Evolutionary conservation across 805 yeast genomes (phyloP).

Genomic region (Ogataea methanolica): DNA sequence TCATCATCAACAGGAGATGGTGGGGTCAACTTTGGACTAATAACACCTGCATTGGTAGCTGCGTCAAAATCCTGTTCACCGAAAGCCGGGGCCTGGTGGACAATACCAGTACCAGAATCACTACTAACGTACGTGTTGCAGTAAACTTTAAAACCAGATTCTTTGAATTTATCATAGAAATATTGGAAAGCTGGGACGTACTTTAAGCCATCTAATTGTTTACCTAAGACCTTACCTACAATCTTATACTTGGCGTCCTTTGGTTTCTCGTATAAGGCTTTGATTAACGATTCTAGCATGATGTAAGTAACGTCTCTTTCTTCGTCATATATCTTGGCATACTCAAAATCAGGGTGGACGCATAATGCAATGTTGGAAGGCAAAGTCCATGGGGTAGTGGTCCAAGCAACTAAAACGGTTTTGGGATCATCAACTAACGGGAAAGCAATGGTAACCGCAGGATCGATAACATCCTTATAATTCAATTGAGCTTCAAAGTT

Average conservation of each 20-base stretch:
- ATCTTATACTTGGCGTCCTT: slow-evolving; percentile 80
- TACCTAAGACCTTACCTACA: slow-evolving; percentile 76
- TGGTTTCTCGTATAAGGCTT: slow-evolving; percentile 91
- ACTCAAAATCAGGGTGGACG: slow-evolving; percentile 87
- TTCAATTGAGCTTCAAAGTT: slow-evolving; percentile 98
- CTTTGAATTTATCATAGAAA: slow-evolving; percentile 71
- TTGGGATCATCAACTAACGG: slow-evolving; percentile 74
- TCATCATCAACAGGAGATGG: slow-evolving; percentile 95
- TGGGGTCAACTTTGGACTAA: slow-evolving; percentile 61
- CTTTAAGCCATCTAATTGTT: slow-evolving; percentile 69
- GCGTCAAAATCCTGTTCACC: slow-evolving; percentile 98
- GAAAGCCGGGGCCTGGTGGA: slow-evolving; percentile 96
- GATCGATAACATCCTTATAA: slow-evolving; percentile 95
- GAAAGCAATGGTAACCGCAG: slow-evolving; percentile 92
- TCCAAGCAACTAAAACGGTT: slow-evolving; percentile 92
- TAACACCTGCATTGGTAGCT: slow-evolving; percentile 70
- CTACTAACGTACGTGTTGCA: slow-evolving; percentile 79
- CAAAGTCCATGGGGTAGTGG: slow-evolving; percentile 99
- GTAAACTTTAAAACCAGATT: slow-evolving; percentile 77
- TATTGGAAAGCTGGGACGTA: slow-evolving; percentile 83
- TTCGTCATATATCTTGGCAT: slow-evolving; percentile 89
- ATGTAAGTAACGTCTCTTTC: slow-evolving; percentile 77
- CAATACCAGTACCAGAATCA: slow-evolving; percentile 99
- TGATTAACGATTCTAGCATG: slow-evolving; percentile 75
- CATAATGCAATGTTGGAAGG: slow-evolving; percentile 92